Evolutionary conservation across 768 basidiomycete genomes (phyloP).

Genomic region (Leucocoprinus birnbaumii): DNA sequence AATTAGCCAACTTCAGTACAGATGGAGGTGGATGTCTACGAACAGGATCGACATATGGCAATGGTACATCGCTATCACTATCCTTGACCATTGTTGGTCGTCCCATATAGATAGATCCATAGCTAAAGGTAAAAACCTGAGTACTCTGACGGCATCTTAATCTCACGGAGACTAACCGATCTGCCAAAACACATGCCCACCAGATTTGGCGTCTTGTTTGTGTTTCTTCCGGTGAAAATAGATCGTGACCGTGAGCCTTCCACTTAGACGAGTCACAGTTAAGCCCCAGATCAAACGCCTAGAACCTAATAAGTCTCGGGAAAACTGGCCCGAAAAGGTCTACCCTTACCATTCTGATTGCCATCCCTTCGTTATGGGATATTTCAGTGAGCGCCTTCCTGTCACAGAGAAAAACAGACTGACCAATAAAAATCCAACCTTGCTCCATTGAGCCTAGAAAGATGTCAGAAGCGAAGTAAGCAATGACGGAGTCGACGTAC

Average conservation of each 20-base stretch:
- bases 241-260: slow-evolving; percentile 56
- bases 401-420: slow-evolving; percentile 13
- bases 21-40: slow-evolving; percentile 9
- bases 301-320: slow-evolving; percentile 2
- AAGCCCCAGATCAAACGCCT: slow-evolving; percentile 81
- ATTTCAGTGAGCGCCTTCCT: slow-evolving; percentile 7
- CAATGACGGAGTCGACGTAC: slow-evolving; percentile 15
- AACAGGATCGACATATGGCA: slow-evolving; percentile 57
- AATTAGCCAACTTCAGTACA: not conserved
- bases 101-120: slow-evolving; percentile 75
- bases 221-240: slow-evolving; percentile 66
- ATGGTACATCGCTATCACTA: slow-evolving; percentile 64
- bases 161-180: slow-evolving; percentile 46
- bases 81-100: slow-evolving; percentile 69
- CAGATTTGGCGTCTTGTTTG: slow-evolving; percentile 75
- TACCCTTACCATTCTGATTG: slow-evolving; percentile 27
- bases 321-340: slow-evolving; percentile 19
- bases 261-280: slow-evolving; percentile 78
- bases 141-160: not conserved
- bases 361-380: slow-evolving; percentile 21
- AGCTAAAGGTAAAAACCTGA: slow-evolving; percentile 26
- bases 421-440: slow-evolving; percentile 82
- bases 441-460: slow-evolving; percentile 68
- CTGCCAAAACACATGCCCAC: slow-evolving; percentile 73
- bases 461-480: not conserved